phyloP scores from a whole-genome alignment of 345 rosid genomes.

The Citrus sp. region DNA sequence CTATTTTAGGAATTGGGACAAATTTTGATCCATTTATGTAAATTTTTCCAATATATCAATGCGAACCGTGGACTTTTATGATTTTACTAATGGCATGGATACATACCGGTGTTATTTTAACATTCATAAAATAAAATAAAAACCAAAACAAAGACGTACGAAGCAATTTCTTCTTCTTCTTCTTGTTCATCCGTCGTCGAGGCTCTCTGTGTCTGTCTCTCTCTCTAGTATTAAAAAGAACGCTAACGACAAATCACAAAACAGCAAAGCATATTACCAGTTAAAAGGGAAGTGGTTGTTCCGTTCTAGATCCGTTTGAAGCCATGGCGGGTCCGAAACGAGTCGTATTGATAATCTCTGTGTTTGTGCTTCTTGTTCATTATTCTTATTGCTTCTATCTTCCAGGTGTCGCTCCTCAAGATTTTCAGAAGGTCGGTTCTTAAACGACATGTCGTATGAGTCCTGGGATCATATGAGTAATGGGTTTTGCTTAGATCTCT shows the following conservation, averaged over 20 bases:
- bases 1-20: too few relatives aligned
- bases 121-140: not conserved
- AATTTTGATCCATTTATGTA: too few relatives aligned
- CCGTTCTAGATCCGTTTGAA: slow-evolving; percentile 13
- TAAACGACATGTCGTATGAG: not conserved
- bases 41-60: too few relatives aligned
- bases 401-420: slow-evolving; percentile 78
- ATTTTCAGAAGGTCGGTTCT: slow-evolving; percentile 45
- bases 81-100: not conserved
- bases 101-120: not conserved
- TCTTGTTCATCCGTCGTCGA: too few relatives aligned
- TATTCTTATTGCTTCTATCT: slow-evolving; percentile 54
- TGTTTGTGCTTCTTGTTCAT: slow-evolving; percentile 11
- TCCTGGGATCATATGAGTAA: not conserved
- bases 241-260: not conserved
- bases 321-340: slow-evolving; percentile 40
- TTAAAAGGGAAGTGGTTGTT: slow-evolving; percentile 10
- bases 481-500: slow-evolving; percentile 7
- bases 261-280: not conserved
- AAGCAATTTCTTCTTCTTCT: not conserved
- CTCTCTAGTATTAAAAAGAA: slow-evolving; percentile 13
- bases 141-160: not conserved
- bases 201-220: not conserved
- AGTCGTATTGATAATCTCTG: slow-evolving; percentile 27
- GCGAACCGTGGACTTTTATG: not conserved